Base-by-base conservation (phyloP, 2,329 filamentous ascomycete genomes). In the Neonectria hederae region DNA sequence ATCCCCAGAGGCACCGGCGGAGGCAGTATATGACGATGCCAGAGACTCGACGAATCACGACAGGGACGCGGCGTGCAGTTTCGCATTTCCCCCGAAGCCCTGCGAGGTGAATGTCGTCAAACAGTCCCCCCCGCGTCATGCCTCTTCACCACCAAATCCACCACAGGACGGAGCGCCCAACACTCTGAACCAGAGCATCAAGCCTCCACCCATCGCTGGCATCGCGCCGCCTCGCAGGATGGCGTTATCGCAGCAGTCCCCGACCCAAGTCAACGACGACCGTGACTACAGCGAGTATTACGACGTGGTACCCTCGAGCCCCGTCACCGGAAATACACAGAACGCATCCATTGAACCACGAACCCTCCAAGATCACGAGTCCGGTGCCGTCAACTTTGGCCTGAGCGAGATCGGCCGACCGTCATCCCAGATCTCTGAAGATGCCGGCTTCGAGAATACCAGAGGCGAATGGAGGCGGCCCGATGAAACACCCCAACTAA, bases 201-300 rank as follows among this genome's bases (percentile, higher is more conserved):
- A 67, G 35, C 69, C 58, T 61, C 68, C 65, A 38, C 57, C 67
- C 49, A 59, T 66, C 65, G 62, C 68, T 55, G 54, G 65, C 42
- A 61, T 52, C 35, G 62, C 70, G 54, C 32, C 62, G 57, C 65
- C 67, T 28, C 65, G 63, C 62, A 83, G 77, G 55, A 84, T 82
- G 78, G 79, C 83, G 32, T 77, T 75, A n/a, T 85, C 84, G 11
- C 82, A 84, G 43, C 81, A 83, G 60, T 86, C 85, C 10, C 83
- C 83, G 1, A 89, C 86, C 1, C 86, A 89, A 74, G 78, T 82
- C 62, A 89, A 89, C 67, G 81, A 83, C 48, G 85, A 81, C 51
- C 83, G 86, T 40, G 86, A 87, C 75, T 89, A 89, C 68, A 82
- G 83, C 76, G 80, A 67, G 79, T 83, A 75, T 65, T 77, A 68